Percentiles rank a stretch among this genome's conserved stretches.
Conservation (phyloP, 2,329 filamentous ascomycete species). For the Alternaria sp. region DNA sequence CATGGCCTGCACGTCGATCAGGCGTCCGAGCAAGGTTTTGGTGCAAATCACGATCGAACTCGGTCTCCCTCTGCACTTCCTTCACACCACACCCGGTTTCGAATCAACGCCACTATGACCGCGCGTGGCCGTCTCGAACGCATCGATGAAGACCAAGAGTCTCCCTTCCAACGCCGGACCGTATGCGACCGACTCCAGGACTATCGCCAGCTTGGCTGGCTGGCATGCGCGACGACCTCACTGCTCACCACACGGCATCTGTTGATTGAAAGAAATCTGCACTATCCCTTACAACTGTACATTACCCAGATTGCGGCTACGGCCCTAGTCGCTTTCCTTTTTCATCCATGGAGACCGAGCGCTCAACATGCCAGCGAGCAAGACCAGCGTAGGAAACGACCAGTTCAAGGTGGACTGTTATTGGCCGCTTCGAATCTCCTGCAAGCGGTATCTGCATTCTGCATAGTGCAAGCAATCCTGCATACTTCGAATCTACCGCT, state of each 20-base stretch:
- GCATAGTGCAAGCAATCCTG: constrained; percentile 36
- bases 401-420: constrained; percentile 5
- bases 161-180: background rate
- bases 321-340: constrained; percentile 3
- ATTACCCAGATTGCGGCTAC: constrained; percentile 18
- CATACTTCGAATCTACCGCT: constrained; percentile 41
- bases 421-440: constrained; percentile 10
- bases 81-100: background rate
- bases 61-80: background rate
- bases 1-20: constrained; percentile 3
- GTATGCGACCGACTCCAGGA: constrained; percentile 6
- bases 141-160: background rate
- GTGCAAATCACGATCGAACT: background rate
- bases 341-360: background rate
- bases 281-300: constrained; percentile 28
- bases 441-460: constrained; percentile 28
- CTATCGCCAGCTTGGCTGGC: constrained; percentile 18
- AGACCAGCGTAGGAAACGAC: background rate
- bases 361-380: background rate
- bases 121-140: background rate
- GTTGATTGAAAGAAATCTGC: constrained; percentile 31
- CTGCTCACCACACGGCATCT: constrained; percentile 28
- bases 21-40: background rate
- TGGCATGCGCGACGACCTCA: constrained; percentile 22
- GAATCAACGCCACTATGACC: constrained; percentile 1